These are phyloP conservation scores for Stagonosporopsis cucurbitacearum DNA, from an alignment of 2,329 filamentous ascomycete species.

Conservation along the genomic window DNA sequence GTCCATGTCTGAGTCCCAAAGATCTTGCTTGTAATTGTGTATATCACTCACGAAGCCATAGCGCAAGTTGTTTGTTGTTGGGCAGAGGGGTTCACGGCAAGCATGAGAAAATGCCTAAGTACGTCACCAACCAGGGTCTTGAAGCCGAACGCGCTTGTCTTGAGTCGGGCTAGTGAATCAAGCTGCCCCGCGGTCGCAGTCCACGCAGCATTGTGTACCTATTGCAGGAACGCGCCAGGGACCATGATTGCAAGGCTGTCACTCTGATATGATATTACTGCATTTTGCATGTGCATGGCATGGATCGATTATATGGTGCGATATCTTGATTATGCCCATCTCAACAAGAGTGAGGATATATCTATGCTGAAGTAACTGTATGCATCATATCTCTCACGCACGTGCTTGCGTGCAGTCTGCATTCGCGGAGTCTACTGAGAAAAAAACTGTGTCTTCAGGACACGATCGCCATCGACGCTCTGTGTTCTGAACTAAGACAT, in stretches of 20 bases:
- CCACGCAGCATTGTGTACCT: too few species aligned
- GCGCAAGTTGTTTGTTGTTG: conserved; percentile 22
- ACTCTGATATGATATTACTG: neutral
- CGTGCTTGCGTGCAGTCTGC: neutral
- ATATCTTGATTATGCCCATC: neutral
- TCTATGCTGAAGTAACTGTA: neutral
- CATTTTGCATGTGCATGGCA: neutral
- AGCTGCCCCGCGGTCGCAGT: conserved; percentile 9
- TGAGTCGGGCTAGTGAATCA: neutral
- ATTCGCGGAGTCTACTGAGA: neutral
- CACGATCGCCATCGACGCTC: conserved; percentile 5
- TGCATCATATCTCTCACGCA: neutral
- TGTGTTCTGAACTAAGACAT: conserved; percentile 5
- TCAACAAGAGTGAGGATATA: neutral
- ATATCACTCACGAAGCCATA: conserved; percentile 39
- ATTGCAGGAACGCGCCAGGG: conserved; percentile 5
- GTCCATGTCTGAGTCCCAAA: conserved; percentile 21
- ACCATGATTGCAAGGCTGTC: neutral
- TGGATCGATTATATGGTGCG: neutral
- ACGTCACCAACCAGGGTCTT: conserved; percentile 27
- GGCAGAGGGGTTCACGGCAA: conserved; percentile 18
- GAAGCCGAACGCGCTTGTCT: neutral
- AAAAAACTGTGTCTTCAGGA: conserved; percentile 12
- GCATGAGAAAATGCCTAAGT: conserved; percentile 13
- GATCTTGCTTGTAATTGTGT: neutral